Conservation (phyloP, 176 grass and related monocot species). For the Rhynchospora tenuis region DNA sequence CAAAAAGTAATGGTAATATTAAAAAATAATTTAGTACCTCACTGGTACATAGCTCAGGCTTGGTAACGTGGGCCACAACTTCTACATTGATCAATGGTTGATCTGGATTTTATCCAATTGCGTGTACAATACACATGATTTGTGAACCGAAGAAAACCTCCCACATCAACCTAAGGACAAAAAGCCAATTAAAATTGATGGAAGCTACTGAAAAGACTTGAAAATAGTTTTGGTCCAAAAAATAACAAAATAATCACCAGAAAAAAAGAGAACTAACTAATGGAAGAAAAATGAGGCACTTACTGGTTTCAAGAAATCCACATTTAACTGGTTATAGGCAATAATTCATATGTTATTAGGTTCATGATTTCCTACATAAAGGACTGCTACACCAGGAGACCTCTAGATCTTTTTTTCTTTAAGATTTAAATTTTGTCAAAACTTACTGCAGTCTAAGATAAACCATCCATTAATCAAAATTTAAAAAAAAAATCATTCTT, state of each 20-base stretch:
- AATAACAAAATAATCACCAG: background rate
- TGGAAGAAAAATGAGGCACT: constrained; percentile 23
- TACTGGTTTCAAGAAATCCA: constrained; percentile 96
- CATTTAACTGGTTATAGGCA: constrained; percentile 28
- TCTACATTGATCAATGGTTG: constrained; percentile 85
- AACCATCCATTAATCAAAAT: background rate
- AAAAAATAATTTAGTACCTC: constrained; percentile 39
- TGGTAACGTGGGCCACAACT: constrained; percentile 92
- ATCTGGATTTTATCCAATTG: constrained; percentile 60
- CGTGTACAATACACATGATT: constrained; percentile 90
- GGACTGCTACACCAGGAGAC: background rate
- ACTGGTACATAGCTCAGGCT: constrained; percentile 82
- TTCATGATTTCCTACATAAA: background rate
- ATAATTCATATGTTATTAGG: background rate
- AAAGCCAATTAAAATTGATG: background rate
- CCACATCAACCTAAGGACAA: constrained; percentile 70
- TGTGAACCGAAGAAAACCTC: constrained; percentile 84
- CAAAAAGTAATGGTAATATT: background rate
- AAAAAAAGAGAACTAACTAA: too few relatives aligned
- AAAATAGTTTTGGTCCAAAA: background rate
- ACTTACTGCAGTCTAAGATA: background rate
- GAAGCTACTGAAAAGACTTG: background rate
- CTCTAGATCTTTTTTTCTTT: background rate
- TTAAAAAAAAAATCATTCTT: background rate
- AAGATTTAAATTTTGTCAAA: background rate